Base-by-base conservation (phyloP, 257 asterid genomes). In the Solanum virginianum region DNA sequence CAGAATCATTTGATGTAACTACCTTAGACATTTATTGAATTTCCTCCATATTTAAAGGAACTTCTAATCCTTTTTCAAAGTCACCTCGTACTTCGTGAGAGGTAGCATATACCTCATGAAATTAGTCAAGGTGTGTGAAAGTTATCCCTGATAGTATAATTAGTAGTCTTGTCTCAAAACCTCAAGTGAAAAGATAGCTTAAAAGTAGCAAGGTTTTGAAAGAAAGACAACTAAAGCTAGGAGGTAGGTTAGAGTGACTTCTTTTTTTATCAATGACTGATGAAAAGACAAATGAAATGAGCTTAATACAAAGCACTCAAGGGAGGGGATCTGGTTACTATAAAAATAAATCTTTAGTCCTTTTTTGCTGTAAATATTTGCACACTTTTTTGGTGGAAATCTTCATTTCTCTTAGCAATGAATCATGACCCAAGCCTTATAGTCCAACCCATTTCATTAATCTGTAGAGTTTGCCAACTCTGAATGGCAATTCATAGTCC, bases 371-470 rank as follows among this genome's bases (percentile, higher is more conserved):
- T 77, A 51, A 24, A 9, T 53, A 53, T 26, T 53, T 26, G 11
- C 17, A 17, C 26, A 39, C 75, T 18, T 69, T 36, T 16, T 17
- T 1, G 53, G 26, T 69, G 53, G 5, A 39, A 69, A 4, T 18
- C 6, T 36, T 36, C 41, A 5, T 4, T 36, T 36, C 60, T 24
- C 16, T 51, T 16, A 54, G 22, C 22, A 24, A 57, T 6, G 47
- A 80, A 12, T 9, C 22, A 45, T 75, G 1, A 9, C 49, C 51
- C 41, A 36, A 36, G 41, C 6, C 41, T 89, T 91, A 94, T 26
- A 96, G 93, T 41, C 99, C 99, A 2, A 96, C 98, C 98, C 98
- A 96, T 86, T 94, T 96, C 47, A 96, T 98, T 98, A 98, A 96
- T 91, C 97, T 86, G 92, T 95, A 96, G 8, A 93, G 10, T 85